Conservation (phyloP, 495 filamentous ascomycete genomes). For the Rusavskia elegans region DNA sequence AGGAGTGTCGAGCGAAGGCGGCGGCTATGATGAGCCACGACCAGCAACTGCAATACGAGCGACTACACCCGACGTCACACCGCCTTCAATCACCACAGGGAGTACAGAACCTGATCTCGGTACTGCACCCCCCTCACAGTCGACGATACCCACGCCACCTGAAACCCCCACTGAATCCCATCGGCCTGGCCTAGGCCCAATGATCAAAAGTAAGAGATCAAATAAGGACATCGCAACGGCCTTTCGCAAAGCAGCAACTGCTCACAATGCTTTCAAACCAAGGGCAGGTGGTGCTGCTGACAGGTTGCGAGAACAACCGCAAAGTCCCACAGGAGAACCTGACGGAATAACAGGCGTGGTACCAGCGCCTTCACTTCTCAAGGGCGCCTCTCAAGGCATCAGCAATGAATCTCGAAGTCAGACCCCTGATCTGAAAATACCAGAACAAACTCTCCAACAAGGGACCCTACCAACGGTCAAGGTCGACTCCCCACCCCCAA, state of each 20-base stretch:
- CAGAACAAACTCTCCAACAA: not conserved
- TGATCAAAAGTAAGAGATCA: constrained; percentile 68
- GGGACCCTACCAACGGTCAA: constrained; percentile 12
- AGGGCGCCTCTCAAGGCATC: not conserved
- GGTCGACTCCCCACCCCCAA: constrained; percentile 12
- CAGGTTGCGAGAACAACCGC: constrained; percentile 43
- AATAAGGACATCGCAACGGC: constrained; percentile 53
- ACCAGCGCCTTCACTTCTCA: constrained; percentile 47
- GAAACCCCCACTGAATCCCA: constrained; percentile 31
- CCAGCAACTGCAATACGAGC: constrained; percentile 1
- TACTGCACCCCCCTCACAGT: not conserved
- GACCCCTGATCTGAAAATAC: constrained; percentile 5
- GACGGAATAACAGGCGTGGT: constrained; percentile 83
- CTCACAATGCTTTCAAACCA: constrained; percentile 73
- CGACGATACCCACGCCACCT: constrained; percentile 10
- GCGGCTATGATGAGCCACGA: constrained; percentile 4
- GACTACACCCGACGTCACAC: not conserved
- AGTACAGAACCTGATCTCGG: not conserved
- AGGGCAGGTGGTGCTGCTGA: constrained; percentile 69
- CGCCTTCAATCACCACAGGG: not conserved
- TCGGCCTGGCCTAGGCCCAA: constrained; percentile 72
- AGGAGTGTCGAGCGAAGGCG: not conserved
- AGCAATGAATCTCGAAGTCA: not conserved
- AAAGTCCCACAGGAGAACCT: constrained; percentile 40
- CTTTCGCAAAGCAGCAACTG: constrained; percentile 72